Conservation (phyloP, 164 flowering plant genomes). For the Warburgia ugandensis region DNA sequence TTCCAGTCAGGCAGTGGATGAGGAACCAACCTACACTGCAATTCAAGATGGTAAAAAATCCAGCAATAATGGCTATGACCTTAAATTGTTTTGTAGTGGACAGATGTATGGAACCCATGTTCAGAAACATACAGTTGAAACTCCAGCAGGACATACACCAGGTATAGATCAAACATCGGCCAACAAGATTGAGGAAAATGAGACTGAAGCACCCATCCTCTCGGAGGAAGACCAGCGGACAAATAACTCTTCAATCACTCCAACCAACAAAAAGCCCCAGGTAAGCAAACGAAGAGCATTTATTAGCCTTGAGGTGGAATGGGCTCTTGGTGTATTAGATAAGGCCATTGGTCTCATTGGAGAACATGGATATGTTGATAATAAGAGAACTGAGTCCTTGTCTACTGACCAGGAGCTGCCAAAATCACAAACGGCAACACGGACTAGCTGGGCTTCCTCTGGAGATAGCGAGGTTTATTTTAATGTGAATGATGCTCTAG, state of each 20-base stretch:
- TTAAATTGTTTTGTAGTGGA: too few relatives aligned
- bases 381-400: slow-evolving; percentile 15
- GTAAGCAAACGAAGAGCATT: slow-evolving; percentile 13
- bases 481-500: too few relatives aligned
- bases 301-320: slow-evolving; percentile 56
- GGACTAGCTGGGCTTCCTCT: slow-evolving; percentile 7
- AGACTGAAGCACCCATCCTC: slow-evolving; percentile 9
- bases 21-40: too few relatives aligned
- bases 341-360: slow-evolving; percentile 43
- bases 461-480: slow-evolving; percentile 14
- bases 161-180: slow-evolving; percentile 5
- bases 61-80: too few relatives aligned
- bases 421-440: slow-evolving; percentile 11
- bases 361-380: slow-evolving; percentile 13
- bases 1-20: too few relatives aligned
- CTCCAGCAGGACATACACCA: background rate
- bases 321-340: slow-evolving; percentile 58
- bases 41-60: too few relatives aligned
- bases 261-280: slow-evolving; percentile 6
- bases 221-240: background rate
- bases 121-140: background rate
- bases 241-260: background rate
- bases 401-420: slow-evolving; percentile 12
- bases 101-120: too few relatives aligned
- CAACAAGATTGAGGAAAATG: slow-evolving; percentile 56